Conservation (phyloP, 257 asterid species). For the Galeopsis tetrahit region DNA sequence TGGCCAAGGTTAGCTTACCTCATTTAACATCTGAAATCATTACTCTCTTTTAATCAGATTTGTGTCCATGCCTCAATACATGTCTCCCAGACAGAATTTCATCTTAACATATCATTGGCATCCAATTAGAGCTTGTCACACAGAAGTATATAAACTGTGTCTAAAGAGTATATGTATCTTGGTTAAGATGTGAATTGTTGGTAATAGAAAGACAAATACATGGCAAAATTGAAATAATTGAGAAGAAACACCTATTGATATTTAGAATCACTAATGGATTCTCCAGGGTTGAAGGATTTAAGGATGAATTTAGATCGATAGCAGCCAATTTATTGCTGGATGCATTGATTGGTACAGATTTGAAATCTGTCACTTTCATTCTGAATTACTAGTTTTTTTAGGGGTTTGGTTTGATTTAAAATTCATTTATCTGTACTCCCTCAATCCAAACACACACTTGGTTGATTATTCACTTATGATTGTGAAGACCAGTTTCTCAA, state of each 20-base stretch:
- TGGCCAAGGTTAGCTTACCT: slow-evolving; percentile 22
- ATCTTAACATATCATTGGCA: background rate
- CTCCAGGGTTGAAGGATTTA: background rate
- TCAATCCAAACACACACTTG: background rate
- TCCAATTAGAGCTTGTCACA: slow-evolving; percentile 15
- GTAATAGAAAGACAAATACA: background rate
- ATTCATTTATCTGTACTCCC: too few species aligned
- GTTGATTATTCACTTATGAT: slow-evolving; percentile 17
- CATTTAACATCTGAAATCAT: background rate
- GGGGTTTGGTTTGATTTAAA: background rate
- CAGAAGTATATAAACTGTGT: background rate
- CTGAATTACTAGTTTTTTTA: background rate
- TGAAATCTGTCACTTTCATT: background rate
- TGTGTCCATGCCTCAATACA: background rate
- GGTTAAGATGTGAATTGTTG: slow-evolving; percentile 20
- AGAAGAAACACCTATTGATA: slow-evolving; percentile 5
- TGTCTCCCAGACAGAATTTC: background rate
- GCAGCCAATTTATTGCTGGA: background rate
- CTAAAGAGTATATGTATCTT: background rate
- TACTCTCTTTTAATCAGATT: background rate
- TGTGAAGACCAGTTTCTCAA: slow-evolving; percentile 15
- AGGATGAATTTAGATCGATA: background rate
- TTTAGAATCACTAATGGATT: background rate
- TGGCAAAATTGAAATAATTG: background rate
- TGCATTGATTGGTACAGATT: background rate